Evolutionary conservation across 495 filamentous ascomycete species (phyloP), one percentile per base, ranked within the genome.

Genomic region (Poronia punctata): DNA sequence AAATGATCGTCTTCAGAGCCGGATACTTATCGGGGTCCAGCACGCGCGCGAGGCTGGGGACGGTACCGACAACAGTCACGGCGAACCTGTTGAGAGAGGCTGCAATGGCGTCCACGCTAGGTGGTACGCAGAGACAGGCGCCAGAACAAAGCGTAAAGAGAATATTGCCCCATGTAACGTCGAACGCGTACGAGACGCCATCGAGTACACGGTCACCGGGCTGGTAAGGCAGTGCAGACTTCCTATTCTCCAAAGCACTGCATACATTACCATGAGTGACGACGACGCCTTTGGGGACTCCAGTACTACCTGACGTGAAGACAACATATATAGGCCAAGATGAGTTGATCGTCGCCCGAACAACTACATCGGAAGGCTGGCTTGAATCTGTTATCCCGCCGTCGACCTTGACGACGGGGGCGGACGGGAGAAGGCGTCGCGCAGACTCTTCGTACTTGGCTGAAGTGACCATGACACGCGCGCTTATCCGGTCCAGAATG

Each of bases 121-220:
- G 73, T 3, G 78, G 80, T 28, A 84, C 67, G 53, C 80, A 84
- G 3, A 80, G 65, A 40, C 70, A 76, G 11, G 70, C 78, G 16
- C 80, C 80, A 43, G 72, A 70, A 7, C 72, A 76, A 7, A 82
- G 57, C 1, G 72, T 68, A n/a, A 70, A 65, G 18, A 76, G 58
- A 3, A 75, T 72, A 11, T 81, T 75, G 9, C 71, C 44, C 8
- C 79, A 56, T 18, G 69, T 70, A 9, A 68, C 69, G 33, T 81
- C 79, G 34, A 79, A 82, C 0, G 73, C 74, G 34, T 73, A 76
- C 24, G 73, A 71, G 8, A 75, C 72, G 43, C 76, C 80, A 37
- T 83, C 74, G 12, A 78, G 53, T 2, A 71, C 62, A 1, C 71
- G 53, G 7, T 6, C 11, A 10, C 4, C 16, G n/a, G 22, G 17